A percentile compares a stretch with the other conserved stretches of the same genome.
phyloP scores from a whole-genome alignment of 345 rosid species.

The Bruguiera parviflora region DNA sequence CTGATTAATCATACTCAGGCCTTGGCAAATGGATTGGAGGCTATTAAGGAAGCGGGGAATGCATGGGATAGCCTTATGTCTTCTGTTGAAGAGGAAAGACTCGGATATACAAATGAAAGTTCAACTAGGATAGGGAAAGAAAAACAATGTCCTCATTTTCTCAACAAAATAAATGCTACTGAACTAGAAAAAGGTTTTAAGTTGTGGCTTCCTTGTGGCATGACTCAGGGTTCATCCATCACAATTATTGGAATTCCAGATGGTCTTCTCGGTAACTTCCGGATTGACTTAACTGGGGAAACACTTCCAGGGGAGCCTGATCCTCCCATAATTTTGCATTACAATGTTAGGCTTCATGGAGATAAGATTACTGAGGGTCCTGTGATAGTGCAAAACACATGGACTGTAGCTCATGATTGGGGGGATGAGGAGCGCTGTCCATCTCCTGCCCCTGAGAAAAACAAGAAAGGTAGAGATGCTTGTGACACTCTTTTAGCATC shows the following conservation, averaged over 20 bases:
- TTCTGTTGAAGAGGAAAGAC: conserved; percentile 65
- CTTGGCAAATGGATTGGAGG: conserved; percentile 74
- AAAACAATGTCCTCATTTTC: conserved; percentile 86
- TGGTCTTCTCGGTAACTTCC: conserved; percentile 86
- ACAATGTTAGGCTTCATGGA: conserved; percentile 92
- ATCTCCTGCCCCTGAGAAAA: conserved; percentile 61
- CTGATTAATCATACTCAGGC: conserved; percentile 61
- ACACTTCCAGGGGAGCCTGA: conserved; percentile 98
- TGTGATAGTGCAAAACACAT: conserved; percentile 94
- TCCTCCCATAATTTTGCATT: conserved; percentile 90
- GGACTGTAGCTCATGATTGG: conserved; percentile 94
- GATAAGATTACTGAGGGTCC: conserved; percentile 94
- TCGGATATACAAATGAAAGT: conserved; percentile 43
- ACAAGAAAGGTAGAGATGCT: conserved; percentile 52
- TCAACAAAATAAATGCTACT: conserved; percentile 73
- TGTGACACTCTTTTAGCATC: not conserved
- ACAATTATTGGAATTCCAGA: conserved; percentile 82
- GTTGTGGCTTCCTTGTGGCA: conserved; percentile 79
- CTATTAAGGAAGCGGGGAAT: conserved; percentile 82
- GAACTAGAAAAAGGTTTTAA: conserved; percentile 46
- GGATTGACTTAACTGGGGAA: conserved; percentile 86
- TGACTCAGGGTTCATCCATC: conserved; percentile 92
- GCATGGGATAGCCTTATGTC: conserved; percentile 81
- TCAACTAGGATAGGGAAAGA: conserved; percentile 37
- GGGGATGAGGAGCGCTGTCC: conserved; percentile 98